Base-by-base conservation (phyloP, 805 yeast species). In the Metschnikowia vanudenii region DNA sequence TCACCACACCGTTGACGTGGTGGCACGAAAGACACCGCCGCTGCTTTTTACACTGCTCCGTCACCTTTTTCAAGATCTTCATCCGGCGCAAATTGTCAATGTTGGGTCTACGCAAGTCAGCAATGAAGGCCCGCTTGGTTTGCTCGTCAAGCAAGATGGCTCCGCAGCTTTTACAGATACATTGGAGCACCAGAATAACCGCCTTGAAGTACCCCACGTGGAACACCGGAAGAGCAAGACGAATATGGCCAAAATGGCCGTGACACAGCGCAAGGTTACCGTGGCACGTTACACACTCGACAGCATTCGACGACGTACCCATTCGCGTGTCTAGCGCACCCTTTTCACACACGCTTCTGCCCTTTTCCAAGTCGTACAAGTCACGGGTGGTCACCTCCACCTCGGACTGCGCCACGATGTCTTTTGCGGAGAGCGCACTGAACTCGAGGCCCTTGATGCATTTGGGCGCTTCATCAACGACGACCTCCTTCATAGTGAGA, bases 191-290 rank as follows among this genome's bases (percentile, higher is more conserved):
- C 60, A 82, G 85, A 54, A 94, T 86, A 18, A 89, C 86, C 36
- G 91, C 84, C 64, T 92, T 92, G 76, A 94, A 94, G 65, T 91
- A 94, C 16, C 99, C 99, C 39, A 94, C 94, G 62, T 94, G 99
- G 71, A 92, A 94, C 12, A 91, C 98, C 1, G 99, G 99, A 37
- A 94, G 73, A 0, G 98, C 96, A 43, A 94, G 76, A 59, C 88
- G 81, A 53, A 94, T 80, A 61, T 95, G 97, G 35, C 99, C 99
- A 65, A 94, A 94, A 70, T 94, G 99, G 48, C 99, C 99, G 69
- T 92, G 97, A 65, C 99, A 94, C 1, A 96, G 80, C 0, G 96
- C 96, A 53, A 94, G 71, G 56, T 82, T 82, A 2, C 98, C 98
- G 57, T 82, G 88, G 69, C 99, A 94, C 0, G 98, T 95, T 12